Conservation (phyloP, 192 early-diverging fungal species). For the Coemansia sp. region DNA sequence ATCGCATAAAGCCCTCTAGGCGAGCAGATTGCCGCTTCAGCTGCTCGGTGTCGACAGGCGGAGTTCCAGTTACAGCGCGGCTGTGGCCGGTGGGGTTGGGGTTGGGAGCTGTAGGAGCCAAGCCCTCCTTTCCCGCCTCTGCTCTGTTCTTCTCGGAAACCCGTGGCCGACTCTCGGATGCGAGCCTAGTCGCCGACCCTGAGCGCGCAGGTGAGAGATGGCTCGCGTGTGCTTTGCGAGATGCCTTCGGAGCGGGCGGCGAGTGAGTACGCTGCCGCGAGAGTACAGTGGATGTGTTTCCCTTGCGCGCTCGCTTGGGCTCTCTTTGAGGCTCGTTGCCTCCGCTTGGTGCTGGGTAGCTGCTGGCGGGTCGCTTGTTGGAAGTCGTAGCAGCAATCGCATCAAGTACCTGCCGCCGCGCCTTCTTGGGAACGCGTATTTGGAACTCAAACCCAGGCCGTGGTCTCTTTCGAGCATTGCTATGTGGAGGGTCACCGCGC, state of each 20-base stretch:
- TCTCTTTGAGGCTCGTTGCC: not conserved
- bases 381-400: slow-evolving; percentile 14
- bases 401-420: slow-evolving; percentile 37
- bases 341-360: not conserved
- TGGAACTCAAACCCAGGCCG: slow-evolving; percentile 27
- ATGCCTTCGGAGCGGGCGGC: not conserved
- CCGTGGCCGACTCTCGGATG: not conserved
- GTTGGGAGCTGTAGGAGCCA: not conserved
- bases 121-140: not conserved
- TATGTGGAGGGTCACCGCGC: not conserved
- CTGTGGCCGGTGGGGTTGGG: not conserved
- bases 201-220: slow-evolving; percentile 4
- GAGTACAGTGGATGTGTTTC: not conserved
- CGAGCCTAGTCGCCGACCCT: slow-evolving; percentile 2
- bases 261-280: not conserved
- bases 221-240: not conserved
- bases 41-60: slow-evolving; percentile 26
- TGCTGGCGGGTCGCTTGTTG: slow-evolving; percentile 16
- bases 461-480: slow-evolving; percentile 19
- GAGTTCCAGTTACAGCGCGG: not conserved
- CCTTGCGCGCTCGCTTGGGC: slow-evolving; percentile 31
- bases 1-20: slow-evolving; percentile 39
- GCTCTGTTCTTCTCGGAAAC: not conserved
- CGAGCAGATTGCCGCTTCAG: slow-evolving; percentile 32
- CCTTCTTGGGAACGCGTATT: slow-evolving; percentile 41